These are phyloP conservation scores for Arabis hirsuta DNA, from an alignment of 345 rosid genomes.

Conservation along the genomic window DNA sequence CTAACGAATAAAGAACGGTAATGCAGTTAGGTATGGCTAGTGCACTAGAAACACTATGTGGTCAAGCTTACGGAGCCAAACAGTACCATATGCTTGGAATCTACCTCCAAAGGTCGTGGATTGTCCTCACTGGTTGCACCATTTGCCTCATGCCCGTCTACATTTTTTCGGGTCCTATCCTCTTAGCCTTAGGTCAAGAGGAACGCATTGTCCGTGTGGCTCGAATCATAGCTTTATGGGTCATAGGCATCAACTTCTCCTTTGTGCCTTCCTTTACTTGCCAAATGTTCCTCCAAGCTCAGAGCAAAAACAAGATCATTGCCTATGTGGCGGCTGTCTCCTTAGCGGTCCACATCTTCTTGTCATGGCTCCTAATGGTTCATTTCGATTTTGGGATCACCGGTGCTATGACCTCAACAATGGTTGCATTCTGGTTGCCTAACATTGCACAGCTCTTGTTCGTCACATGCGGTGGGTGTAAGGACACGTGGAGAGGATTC, in stretches of 20 bases:
- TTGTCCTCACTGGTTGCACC: conserved; percentile 49
- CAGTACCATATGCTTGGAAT: conserved; percentile 82
- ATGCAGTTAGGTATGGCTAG: conserved; percentile 88
- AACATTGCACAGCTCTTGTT: conserved; percentile 70
- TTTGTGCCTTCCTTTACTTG: conserved; percentile 60
- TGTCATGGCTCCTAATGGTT: conserved; percentile 69
- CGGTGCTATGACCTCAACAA: conserved; percentile 68
- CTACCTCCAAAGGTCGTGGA: conserved; percentile 87
- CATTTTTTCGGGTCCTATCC: conserved; percentile 55
- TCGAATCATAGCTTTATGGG: conserved; percentile 54
- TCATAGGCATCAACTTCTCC: conserved; percentile 55
- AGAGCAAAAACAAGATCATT: conserved; percentile 76
- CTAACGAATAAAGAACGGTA: background rate
- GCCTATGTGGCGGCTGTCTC: conserved; percentile 63
- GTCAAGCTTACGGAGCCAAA: conserved; percentile 80
- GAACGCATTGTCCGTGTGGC: conserved; percentile 51
- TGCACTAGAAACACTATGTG: conserved; percentile 80
- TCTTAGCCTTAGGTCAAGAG: conserved; percentile 65
- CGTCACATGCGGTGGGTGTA: conserved; percentile 66
- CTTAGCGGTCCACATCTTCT: conserved; percentile 50
- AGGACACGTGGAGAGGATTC: conserved; percentile 74
- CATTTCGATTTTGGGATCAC: conserved; percentile 57
- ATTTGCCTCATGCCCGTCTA: conserved; percentile 59
- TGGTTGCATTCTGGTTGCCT: conserved; percentile 77
- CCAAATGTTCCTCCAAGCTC: conserved; percentile 85